Percentiles rank a stretch among this genome's conserved stretches.
These are phyloP conservation scores for Alternaria consortialis DNA, from an alignment of 2,329 filamentous ascomycete species.

Conservation along the genomic window DNA sequence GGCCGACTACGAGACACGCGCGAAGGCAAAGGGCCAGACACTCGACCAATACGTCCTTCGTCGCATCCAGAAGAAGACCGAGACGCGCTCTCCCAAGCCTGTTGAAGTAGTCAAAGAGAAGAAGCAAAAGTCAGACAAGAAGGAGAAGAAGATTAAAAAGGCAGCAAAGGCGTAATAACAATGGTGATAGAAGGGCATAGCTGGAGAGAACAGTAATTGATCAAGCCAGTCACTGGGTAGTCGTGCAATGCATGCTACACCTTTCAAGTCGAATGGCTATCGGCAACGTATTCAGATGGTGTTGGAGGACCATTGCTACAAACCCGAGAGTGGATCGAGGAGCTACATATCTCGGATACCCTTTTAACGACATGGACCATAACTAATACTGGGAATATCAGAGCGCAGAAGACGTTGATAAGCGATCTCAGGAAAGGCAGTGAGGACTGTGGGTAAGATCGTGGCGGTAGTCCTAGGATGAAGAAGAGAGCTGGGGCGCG, in stretches of 20 bases:
- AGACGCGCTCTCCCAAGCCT: conserved; percentile 21
- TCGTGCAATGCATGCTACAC: background rate
- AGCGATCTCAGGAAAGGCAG: background rate
- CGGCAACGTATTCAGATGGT: background rate
- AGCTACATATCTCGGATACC: background rate
- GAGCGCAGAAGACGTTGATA: background rate
- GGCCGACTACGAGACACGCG: conserved; percentile 44
- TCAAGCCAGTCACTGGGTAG: too few relatives aligned
- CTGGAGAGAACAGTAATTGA: background rate
- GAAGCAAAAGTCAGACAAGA: background rate
- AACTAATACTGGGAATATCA: too few relatives aligned
- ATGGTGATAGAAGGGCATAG: background rate
- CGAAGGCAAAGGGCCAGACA: conserved; percentile 49
- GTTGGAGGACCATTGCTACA: background rate
- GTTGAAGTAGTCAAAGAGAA: background rate
- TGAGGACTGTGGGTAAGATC: background rate
- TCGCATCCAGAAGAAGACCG: conserved; percentile 46
- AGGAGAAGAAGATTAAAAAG: conserved; percentile 5
- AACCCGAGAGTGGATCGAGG: background rate
- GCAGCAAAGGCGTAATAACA: conserved; percentile 8
- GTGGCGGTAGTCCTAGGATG: too few relatives aligned
- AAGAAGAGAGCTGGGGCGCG: background rate
- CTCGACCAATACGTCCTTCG: conserved; percentile 49
- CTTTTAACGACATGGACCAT: background rate
- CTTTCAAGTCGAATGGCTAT: background rate